Evolutionary conservation across 2,329 filamentous ascomycete genomes (phyloP).

Genomic region (Paecilomyces variotii): DNA sequence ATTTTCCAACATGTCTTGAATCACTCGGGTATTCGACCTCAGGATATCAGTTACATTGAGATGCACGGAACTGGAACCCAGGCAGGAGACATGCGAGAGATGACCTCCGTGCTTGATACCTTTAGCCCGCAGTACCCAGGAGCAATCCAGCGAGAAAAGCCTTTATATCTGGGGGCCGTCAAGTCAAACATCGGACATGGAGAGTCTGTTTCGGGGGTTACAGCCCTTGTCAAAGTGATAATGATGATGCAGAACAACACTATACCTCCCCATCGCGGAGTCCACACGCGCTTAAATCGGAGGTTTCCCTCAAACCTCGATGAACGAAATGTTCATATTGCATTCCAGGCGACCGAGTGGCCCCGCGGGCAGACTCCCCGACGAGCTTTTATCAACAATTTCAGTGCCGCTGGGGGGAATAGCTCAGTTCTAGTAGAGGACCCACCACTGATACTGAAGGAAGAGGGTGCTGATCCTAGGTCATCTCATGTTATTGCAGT

Average conservation of each 20-base stretch:
- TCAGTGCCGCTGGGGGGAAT: conserved; percentile 61
- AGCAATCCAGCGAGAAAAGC: conserved; percentile 13
- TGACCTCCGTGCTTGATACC: conserved; percentile 34
- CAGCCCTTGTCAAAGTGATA: conserved; percentile 52
- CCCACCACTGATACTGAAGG: too few relatives aligned
- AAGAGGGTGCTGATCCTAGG: conserved; percentile 26
- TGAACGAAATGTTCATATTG: conserved; percentile 26
- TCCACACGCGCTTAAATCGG: conserved; percentile 25
- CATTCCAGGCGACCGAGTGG: conserved; percentile 26
- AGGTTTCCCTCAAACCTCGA: conserved; percentile 28
- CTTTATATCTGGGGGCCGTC: conserved; percentile 50
- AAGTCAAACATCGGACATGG: conserved; percentile 48
- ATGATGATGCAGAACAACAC: conserved; percentile 52
- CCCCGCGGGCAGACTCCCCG: conserved; percentile 20
- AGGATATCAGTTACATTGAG: conserved; percentile 68
- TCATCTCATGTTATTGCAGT: conserved; percentile 46
- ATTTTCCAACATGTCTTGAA: conserved; percentile 18
- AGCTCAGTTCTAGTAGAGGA: conserved; percentile 43
- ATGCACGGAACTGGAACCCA: conserved; percentile 79
- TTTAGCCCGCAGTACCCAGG: conserved; percentile 13
- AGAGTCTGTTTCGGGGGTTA: conserved; percentile 47
- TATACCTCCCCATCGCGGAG: conserved; percentile 51
- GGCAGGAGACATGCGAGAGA: conserved; percentile 50
- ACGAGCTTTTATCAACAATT: conserved; percentile 52
- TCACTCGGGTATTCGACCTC: conserved; percentile 22